Conservation (phyloP, 75 land plant genomes). For the Ceratopteris richardii region DNA sequence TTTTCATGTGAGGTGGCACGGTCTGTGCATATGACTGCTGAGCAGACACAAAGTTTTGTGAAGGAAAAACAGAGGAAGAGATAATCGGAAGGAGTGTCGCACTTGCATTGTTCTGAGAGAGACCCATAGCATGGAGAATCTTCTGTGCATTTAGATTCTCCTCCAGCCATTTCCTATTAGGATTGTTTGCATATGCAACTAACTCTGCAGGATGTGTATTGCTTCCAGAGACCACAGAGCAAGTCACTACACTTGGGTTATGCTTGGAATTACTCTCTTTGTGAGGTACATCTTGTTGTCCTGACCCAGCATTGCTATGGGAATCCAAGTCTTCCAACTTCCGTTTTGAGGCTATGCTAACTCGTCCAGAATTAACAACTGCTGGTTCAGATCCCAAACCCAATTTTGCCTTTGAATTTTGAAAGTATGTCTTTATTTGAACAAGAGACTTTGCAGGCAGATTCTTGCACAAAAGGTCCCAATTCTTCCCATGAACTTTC, state of each 20-base stretch:
- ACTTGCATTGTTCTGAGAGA: background rate
- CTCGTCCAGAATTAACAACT: slow-evolving; percentile 14
- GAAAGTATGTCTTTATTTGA: slow-evolving; percentile 38
- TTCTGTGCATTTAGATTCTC: slow-evolving; percentile 1
- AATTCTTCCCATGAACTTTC: slow-evolving; percentile 36
- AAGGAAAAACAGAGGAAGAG: slow-evolving; percentile 5
- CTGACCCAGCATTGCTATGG: slow-evolving; percentile 9
- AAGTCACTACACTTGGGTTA: background rate
- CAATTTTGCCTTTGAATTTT: slow-evolving; percentile 38
- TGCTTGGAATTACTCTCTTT: background rate
- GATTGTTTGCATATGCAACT: background rate
- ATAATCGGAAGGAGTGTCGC: background rate
- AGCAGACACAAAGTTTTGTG: background rate
- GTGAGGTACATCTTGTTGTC: background rate
- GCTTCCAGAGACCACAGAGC: background rate
- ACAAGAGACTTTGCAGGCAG: slow-evolving; percentile 35
- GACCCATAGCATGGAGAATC: slow-evolving; percentile 6
- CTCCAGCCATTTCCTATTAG: slow-evolving; percentile 5
- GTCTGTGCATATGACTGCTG: background rate
- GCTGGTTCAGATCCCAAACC: slow-evolving; percentile 17
- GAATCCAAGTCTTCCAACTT: slow-evolving; percentile 34
- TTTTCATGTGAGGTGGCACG: background rate
- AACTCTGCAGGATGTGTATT: background rate
- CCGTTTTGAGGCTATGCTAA: slow-evolving; percentile 18
- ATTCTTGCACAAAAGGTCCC: slow-evolving; percentile 28